Percentiles rank a stretch among this genome's conserved stretches.
phyloP scores from a whole-genome alignment of 148 eudicot species.

The Euryodendron excelsum region DNA sequence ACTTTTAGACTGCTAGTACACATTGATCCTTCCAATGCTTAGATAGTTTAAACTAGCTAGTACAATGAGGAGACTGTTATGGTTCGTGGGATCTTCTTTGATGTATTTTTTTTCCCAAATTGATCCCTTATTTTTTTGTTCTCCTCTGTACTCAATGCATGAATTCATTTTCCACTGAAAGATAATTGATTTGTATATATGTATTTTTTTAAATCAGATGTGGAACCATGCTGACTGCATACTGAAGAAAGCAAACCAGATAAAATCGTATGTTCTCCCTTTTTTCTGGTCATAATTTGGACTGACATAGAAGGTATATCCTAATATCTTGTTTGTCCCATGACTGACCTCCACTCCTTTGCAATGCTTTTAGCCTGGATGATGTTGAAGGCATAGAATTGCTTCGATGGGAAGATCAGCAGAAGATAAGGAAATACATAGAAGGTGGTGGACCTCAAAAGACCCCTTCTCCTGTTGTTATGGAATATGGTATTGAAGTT shows the following conservation, averaged over 20 bases:
- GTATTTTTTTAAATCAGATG: conserved; percentile 55
- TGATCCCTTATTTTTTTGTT: not conserved
- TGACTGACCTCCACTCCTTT: conserved; percentile 9
- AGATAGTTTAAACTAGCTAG: not conserved
- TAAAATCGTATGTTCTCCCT: conserved; percentile 60
- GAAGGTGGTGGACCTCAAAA: conserved; percentile 46
- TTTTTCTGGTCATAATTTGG: not conserved
- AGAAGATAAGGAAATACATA: conserved; percentile 68
- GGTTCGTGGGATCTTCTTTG: not conserved
- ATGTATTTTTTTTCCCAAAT: not conserved
- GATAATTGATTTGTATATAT: too few species aligned
- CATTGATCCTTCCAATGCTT: too few species aligned
- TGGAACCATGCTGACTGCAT: conserved; percentile 95
- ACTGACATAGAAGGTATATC: not conserved
- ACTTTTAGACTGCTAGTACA: too few species aligned
- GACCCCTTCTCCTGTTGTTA: conserved; percentile 31
- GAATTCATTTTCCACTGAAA: not conserved
- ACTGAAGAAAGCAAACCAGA: conserved; percentile 78
- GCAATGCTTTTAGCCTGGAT: conserved; percentile 43
- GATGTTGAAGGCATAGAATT: conserved; percentile 88
- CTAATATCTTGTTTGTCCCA: not conserved
- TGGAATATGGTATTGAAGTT: conserved; percentile 63
- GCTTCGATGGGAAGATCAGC: conserved; percentile 98
- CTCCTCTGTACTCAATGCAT: not conserved
- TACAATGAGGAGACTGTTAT: not conserved